Evolutionary conservation across 441 rosid genomes (phyloP).

Genomic region (Populus tomentosa): DNA sequence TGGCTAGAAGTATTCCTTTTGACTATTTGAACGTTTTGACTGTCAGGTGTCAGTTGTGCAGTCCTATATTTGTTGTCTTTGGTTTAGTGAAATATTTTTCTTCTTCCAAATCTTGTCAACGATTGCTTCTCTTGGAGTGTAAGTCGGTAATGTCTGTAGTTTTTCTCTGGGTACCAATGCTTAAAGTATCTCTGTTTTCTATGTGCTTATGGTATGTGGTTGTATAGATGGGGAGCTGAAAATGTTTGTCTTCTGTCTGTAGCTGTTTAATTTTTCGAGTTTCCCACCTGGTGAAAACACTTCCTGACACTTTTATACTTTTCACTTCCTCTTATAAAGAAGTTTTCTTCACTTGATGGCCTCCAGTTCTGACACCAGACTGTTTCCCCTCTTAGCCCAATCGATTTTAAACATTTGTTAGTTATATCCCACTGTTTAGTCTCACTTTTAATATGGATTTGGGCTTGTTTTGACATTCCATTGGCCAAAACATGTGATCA

Average conservation of each 20-base stretch:
- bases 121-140: not conserved
- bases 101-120: not conserved
- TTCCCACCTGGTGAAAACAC: not conserved
- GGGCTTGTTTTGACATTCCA: conserved; percentile 1
- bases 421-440: not conserved
- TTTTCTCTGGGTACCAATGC: not conserved
- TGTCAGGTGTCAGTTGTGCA: not conserved
- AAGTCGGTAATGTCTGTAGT: not conserved
- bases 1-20: not conserved
- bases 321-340: not conserved
- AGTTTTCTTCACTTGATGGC: not conserved
- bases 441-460: not conserved
- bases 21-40: not conserved
- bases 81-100: not conserved
- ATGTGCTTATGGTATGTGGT: not conserved
- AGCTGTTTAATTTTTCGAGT: not conserved
- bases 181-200: not conserved
- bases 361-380: not conserved
- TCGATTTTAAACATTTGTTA: not conserved
- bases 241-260: not conserved
- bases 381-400: conserved; percentile 8
- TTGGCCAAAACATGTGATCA: not conserved
- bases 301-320: not conserved
- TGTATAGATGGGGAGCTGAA: not conserved
- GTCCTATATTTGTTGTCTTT: not conserved